Percentiles rank a stretch among this genome's conserved stretches.
These are phyloP conservation scores for Gleditsia sinensis DNA, from an alignment of 306 rosid genomes.

Conservation along the genomic window DNA sequence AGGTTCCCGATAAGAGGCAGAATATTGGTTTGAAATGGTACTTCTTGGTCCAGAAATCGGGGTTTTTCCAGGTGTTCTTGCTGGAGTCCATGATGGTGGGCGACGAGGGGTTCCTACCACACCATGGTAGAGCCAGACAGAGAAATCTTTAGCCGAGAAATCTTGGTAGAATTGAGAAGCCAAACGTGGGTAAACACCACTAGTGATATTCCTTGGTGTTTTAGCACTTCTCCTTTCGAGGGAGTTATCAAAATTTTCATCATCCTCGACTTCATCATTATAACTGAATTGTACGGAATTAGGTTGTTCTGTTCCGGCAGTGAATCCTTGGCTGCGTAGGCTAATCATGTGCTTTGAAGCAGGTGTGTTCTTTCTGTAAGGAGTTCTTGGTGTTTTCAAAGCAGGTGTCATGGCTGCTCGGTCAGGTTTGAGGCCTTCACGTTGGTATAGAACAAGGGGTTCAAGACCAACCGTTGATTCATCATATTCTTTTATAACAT, in stretches of 20 bases:
- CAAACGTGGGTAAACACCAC: slow-evolving; percentile 63
- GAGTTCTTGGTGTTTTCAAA: slow-evolving; percentile 48
- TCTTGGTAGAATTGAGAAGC: slow-evolving; percentile 91
- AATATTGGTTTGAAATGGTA: slow-evolving; percentile 57
- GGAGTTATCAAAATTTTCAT: slow-evolving; percentile 68
- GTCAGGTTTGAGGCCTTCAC: slow-evolving; percentile 70
- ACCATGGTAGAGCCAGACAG: slow-evolving; percentile 80
- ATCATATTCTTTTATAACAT: slow-evolving; percentile 81
- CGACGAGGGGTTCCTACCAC: slow-evolving; percentile 76
- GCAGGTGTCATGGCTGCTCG: slow-evolving; percentile 52
- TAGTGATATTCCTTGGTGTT: slow-evolving; percentile 47
- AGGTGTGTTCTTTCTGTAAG: slow-evolving; percentile 43
- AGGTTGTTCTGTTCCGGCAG: slow-evolving; percentile 46
- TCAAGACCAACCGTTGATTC: slow-evolving; percentile 83
- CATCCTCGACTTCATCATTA: slow-evolving; percentile 39
- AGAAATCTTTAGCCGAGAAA: slow-evolving; percentile 75
- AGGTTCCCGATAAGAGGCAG: slow-evolving; percentile 47
- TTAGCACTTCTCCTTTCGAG: slow-evolving; percentile 59
- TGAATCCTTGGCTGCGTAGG: slow-evolving; percentile 64
- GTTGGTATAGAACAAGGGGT: slow-evolving; percentile 69
- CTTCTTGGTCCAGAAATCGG: slow-evolving; percentile 58
- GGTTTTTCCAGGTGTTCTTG: slow-evolving; percentile 71
- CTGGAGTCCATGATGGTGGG: slow-evolving; percentile 87
- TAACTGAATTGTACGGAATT: slow-evolving; percentile 47
- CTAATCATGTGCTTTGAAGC: slow-evolving; percentile 60